Percentiles rank a stretch among this genome's conserved stretches.
phyloP scores from a whole-genome alignment of 140 eudicot genomes.

The Stevia rebaudiana region DNA sequence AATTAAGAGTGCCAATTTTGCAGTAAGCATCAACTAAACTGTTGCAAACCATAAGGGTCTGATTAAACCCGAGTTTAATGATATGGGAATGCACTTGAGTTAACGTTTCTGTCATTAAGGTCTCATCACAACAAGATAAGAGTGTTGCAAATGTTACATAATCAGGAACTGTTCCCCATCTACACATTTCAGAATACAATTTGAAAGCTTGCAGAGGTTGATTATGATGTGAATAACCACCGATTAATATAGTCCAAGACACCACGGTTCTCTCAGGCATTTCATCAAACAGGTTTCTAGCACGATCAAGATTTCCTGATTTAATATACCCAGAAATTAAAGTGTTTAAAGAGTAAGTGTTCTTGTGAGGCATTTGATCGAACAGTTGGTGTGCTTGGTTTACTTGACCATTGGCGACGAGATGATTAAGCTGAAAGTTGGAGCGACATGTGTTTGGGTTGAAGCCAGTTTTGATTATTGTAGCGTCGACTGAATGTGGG shows the following conservation, averaged over 20 bases:
- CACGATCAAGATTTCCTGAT: slow-evolving; percentile 43
- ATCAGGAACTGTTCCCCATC: slow-evolving; percentile 56
- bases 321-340: slow-evolving; percentile 62
- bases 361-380: slow-evolving; percentile 59
- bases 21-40: slow-evolving; percentile 79
- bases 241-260: slow-evolving; percentile 83
- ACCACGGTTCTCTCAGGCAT: slow-evolving; percentile 43
- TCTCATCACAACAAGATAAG: slow-evolving; percentile 56
- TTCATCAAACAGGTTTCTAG: slow-evolving; percentile 49
- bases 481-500: slow-evolving; percentile 40
- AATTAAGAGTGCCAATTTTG: slow-evolving; percentile 44
- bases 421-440: slow-evolving; percentile 44
- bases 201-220: slow-evolving; percentile 45
- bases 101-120: slow-evolving; percentile 13
- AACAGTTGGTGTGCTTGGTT: slow-evolving; percentile 60
- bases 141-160: slow-evolving; percentile 58
- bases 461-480: slow-evolving; percentile 66
- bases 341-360: slow-evolving; percentile 45
- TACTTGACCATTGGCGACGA: slow-evolving; percentile 29
- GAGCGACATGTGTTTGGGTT: slow-evolving; percentile 46
- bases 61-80: slow-evolving; percentile 45
- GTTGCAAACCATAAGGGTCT: slow-evolving; percentile 48
- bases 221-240: slow-evolving; percentile 53
- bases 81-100: slow-evolving; percentile 65
- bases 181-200: slow-evolving; percentile 57